Evolutionary conservation across 192 early-diverging fungal species (phyloP).

Genomic region (Spizellomyces sp.): DNA sequence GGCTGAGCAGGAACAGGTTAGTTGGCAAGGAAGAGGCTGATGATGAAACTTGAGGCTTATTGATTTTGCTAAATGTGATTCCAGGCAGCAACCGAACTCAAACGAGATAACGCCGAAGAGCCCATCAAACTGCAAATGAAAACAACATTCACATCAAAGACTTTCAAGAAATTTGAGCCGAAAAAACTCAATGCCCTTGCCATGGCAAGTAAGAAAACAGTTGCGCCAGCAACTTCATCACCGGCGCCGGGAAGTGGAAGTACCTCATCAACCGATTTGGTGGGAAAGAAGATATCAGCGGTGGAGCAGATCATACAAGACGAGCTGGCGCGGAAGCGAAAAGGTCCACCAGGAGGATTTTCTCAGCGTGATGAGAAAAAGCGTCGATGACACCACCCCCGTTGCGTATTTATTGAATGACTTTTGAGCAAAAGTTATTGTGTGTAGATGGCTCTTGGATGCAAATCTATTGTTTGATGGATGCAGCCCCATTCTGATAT

Average conservation of each 20-base stretch:
- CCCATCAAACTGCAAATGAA: slow-evolving; percentile 76
- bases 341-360: neutral
- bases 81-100: slow-evolving; percentile 57
- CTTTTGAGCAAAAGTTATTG: no score
- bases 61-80: neutral
- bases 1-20: slow-evolving; percentile 11
- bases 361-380: no score
- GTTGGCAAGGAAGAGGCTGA: slow-evolving; percentile 26
- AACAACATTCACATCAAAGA: slow-evolving; percentile 16
- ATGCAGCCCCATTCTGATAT: no score
- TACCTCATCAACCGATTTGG: neutral
- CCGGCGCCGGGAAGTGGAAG: neutral
- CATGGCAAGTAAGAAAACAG: neutral
- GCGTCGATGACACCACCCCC: no score
- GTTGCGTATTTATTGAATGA: no score
- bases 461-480: no score
- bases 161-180: slow-evolving; percentile 31
- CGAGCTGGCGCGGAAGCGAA: slow-evolving; percentile 40
- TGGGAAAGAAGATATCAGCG: slow-evolving; percentile 59
- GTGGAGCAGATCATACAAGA: slow-evolving; percentile 66
- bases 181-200: slow-evolving; percentile 32
- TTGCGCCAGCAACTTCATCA: neutral
- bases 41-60: neutral
- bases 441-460: no score
- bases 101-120: slow-evolving; percentile 62